Evolutionary conservation across 306 rosid species (phyloP).

Genomic region (Fragaria iinumae): DNA sequence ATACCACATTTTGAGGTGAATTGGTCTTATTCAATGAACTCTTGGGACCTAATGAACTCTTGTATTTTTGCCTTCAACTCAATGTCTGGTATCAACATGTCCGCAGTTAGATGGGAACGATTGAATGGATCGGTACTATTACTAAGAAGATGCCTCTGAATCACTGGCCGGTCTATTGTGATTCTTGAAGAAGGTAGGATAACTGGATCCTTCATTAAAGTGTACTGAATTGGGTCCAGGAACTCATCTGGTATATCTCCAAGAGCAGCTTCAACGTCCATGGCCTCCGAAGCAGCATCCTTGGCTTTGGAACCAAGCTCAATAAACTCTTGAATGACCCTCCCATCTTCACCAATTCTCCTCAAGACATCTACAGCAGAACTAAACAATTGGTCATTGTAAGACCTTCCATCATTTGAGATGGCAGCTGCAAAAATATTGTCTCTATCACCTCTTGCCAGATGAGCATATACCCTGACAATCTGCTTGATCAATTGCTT

Average conservation of each 20-base stretch:
- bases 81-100: constrained; percentile 71
- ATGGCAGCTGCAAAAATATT: constrained; percentile 87
- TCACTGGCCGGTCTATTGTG: constrained; percentile 78
- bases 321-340: constrained; percentile 70
- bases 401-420: constrained; percentile 97
- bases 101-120: constrained; percentile 87
- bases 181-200: constrained; percentile 90
- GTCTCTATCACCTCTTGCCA: constrained; percentile 76
- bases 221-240: constrained; percentile 99
- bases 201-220: constrained; percentile 97
- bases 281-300: constrained; percentile 88
- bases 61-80: constrained; percentile 71
- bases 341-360: constrained; percentile 81
- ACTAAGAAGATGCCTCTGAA: constrained; percentile 98
- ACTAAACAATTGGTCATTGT: constrained; percentile 90
- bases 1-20: constrained; percentile 57
- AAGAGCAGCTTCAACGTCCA: constrained; percentile 85
- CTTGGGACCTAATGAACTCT: constrained; percentile 68
- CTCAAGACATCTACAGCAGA: constrained; percentile 80
- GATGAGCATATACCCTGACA: constrained; percentile 80
- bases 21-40: constrained; percentile 2
- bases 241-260: constrained; percentile 99
- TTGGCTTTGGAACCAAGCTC: constrained; percentile 87
- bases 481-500: constrained; percentile 88
- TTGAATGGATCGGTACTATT: constrained; percentile 83